phyloP scores from a whole-genome alignment of 768 basidiomycete species.

The Leccinellum albellum region DNA sequence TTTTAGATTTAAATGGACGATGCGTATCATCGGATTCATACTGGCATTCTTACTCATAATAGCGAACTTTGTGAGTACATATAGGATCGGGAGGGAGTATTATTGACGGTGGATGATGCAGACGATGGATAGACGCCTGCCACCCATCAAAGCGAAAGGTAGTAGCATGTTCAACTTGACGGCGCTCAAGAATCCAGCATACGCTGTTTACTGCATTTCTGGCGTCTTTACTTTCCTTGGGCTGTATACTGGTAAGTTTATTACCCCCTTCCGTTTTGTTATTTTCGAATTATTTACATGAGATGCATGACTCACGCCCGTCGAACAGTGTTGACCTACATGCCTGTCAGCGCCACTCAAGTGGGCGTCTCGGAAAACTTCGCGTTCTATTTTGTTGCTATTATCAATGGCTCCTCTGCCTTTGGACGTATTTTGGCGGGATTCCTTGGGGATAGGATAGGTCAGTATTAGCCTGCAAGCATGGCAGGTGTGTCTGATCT shows the following conservation, averaged over 20 bases:
- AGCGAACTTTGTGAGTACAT: slow-evolving; percentile 46
- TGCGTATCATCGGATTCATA: slow-evolving; percentile 67
- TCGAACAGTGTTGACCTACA: slow-evolving; percentile 60
- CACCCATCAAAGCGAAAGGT: slow-evolving; percentile 49
- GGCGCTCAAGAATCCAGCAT: slow-evolving; percentile 47
- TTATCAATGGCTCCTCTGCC: slow-evolving; percentile 64
- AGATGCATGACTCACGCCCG: background rate
- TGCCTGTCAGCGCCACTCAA: slow-evolving; percentile 52
- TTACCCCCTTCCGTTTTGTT: background rate
- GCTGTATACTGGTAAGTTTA: slow-evolving; percentile 55
- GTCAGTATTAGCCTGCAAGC: slow-evolving; percentile 27
- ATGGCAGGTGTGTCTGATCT: background rate
- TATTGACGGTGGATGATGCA: slow-evolving; percentile 1
- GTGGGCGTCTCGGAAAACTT: slow-evolving; percentile 49
- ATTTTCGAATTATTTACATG: too few species aligned
- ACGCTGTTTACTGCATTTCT: slow-evolving; percentile 54
- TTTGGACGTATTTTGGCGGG: slow-evolving; percentile 59
- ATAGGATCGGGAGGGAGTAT: background rate
- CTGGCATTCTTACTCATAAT: slow-evolving; percentile 48
- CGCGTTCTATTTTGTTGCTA: slow-evolving; percentile 61
- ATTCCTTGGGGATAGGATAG: slow-evolving; percentile 49
- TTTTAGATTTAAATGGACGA: slow-evolving; percentile 72
- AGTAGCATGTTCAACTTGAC: slow-evolving; percentile 57
- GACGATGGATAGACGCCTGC: slow-evolving; percentile 45
- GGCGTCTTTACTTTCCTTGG: slow-evolving; percentile 61